phyloP scores from a whole-genome alignment of 306 rosid species.

The Delonix regia region DNA sequence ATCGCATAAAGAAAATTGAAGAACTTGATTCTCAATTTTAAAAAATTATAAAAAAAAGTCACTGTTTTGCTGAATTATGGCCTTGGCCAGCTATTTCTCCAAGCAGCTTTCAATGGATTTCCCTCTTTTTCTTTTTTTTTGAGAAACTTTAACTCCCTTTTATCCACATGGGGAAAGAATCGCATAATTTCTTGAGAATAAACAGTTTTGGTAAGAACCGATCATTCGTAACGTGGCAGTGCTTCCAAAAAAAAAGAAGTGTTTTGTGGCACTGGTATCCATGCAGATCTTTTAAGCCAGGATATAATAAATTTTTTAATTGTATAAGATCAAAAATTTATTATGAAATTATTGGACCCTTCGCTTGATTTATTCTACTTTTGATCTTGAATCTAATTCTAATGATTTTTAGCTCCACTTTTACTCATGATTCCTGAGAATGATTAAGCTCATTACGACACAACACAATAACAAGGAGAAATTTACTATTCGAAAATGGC shows the following conservation, averaged over 20 bases:
- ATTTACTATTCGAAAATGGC: neutral
- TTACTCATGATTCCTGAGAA: neutral
- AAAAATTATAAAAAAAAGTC: slow-evolving; percentile 26
- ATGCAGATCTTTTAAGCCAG: neutral
- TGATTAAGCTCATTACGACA: neutral
- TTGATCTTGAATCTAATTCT: neutral
- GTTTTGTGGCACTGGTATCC: neutral
- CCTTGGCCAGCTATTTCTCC: neutral
- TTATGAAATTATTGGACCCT: neutral
- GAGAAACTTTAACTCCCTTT: slow-evolving; percentile 13
- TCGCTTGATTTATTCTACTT: neutral
- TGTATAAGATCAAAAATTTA: neutral
- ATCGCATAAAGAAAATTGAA: slow-evolving; percentile 6
- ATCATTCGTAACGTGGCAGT: neutral
- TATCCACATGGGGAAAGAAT: neutral
- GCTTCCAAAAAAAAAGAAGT: too few species aligned
- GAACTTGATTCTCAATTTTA: slow-evolving; percentile 33
- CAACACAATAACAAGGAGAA: neutral
- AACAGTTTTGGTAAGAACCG: neutral
- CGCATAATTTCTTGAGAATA: neutral
- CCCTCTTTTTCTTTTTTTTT: neutral
- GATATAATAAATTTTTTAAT: neutral
- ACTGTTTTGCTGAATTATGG: slow-evolving; percentile 13
- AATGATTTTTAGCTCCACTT: neutral
- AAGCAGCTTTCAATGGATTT: neutral